Base-by-base conservation (phyloP, 2,329 filamentous ascomycete species). In the Teratosphaeria gauchensis region DNA sequence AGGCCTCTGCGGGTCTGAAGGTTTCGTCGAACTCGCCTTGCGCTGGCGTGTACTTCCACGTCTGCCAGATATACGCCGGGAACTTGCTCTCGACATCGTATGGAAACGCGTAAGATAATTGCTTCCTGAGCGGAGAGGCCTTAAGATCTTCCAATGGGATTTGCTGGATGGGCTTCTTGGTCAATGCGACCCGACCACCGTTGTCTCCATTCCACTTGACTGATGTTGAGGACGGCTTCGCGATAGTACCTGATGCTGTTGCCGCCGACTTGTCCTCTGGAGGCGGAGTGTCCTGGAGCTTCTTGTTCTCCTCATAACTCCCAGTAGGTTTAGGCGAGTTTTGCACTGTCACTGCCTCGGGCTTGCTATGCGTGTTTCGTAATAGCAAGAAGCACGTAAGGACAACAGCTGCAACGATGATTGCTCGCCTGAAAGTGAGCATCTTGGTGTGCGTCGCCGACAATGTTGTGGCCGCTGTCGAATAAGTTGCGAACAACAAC, bases 61-160 rank as follows among this genome's bases (percentile, higher is more conserved):
- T 99, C 80, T 99, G 94, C 94, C 94, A 99, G 71, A 99, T 95
- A 78, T 96, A 97, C 58, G 91, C 92, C 2, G 94, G 94, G 73
- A 97, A 97, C 73, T 92, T 95, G 66, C 80, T 75, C 69, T 91
- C 85, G 62, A 92, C 81, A 69, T 96, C 89, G 79, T 97, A 99
- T 21, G 92, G 90, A 74, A 94, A 97, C 67, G 95, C 89, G 77
- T 95, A 96, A 56, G 86, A 87, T 59, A 99, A 84, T 76, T 94
- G 83, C 63, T 96, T 77, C 82, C 88, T 80, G 56, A 92, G 80
- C 16, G 88, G 85, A 76, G 89, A 85, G 70, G 81, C 83, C 59
- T 85, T 84, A 70, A 89, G 80, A 72, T 92, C 87, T 57, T 85
- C 80, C 65, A 90, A 76, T 56, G 82, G 77, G 67, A 88, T 82